Base-by-base conservation (phyloP, 768 basidiomycete species). In the Lactarius hatsudake region DNA sequence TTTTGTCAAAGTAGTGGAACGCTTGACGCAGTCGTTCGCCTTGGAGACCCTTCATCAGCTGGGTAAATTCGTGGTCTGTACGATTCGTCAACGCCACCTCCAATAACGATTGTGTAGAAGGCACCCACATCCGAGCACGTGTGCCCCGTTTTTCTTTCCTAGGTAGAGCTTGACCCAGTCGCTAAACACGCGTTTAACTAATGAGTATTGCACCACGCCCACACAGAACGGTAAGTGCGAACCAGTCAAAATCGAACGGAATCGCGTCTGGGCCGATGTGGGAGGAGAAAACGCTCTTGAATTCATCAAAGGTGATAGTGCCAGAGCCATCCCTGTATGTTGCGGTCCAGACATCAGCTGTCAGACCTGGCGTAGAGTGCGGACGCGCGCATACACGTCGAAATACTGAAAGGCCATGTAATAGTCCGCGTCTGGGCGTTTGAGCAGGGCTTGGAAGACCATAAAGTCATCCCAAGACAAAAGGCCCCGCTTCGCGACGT, bases 41-140 rank as follows among this genome's bases (percentile, higher is more conserved):
- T 80, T 98, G 97, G 64, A 98, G 84, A 53, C 95, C 96, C 78
- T 98, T 98, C 94, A 99, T 97, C 67, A 98, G 80, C 79, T 98
- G 96, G 36, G 95, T 97, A 79, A 98, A 98, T 78, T 98, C 96
- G 75, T 91, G 91, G 80, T 96, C 91, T 94, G 60, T 48, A 38
- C 6, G 45, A 69, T 45, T 48, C 54, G 51, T 73, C 61, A 75
- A 65, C 54, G 62, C 53, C 17, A 64, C 60, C 34, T n/a, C 63
- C 30, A 30, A 65, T 26, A 12, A 58, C 28, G 36, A 32, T 54
- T 26, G 20, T 8, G 2, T 38, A 68, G n/a, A 56, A 30, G 17
- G 5, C 23, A 20, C 90, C 73, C 73, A 94, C 95, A 97, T 79
- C 94, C 94, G 64, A 97, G 82, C 66, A 96, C 94, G 75, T 95